Percentiles rank a stretch among this genome's conserved stretches.
Evolutionary conservation across 2,329 filamentous ascomycete genomes (phyloP).

Genomic region (Colletotrichum coccodes): DNA sequence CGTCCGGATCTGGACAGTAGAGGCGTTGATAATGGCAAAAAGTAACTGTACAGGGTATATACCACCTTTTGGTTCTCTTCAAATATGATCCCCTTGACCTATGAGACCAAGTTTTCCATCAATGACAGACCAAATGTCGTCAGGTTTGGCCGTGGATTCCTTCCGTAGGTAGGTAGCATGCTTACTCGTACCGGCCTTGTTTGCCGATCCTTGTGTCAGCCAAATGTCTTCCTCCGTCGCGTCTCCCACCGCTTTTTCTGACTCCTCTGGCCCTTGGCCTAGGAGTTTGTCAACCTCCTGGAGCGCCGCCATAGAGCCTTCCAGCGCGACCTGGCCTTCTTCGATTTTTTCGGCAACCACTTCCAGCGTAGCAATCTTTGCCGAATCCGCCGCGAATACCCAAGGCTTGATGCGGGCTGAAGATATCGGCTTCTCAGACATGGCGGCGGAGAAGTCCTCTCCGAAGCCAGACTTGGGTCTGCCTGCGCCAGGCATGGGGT

Average conservation of each 20-base stretch:
- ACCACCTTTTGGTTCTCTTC: constrained; percentile 1
- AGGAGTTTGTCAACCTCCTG: constrained; percentile 61
- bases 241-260: constrained; percentile 36
- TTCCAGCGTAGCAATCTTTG: constrained; percentile 68
- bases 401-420: constrained; percentile 62
- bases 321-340: constrained; percentile 64
- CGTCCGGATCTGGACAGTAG: constrained; percentile 15
- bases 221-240: constrained; percentile 46
- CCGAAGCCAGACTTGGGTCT: constrained; percentile 53
- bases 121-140: constrained; percentile 61
- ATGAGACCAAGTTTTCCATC: constrained; percentile 66
- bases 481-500: constrained; percentile 53
- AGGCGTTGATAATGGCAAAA: constrained; percentile 19
- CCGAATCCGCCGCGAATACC: constrained; percentile 69
- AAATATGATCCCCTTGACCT: constrained; percentile 44
- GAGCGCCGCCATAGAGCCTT: constrained; percentile 60
- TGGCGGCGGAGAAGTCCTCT: constrained; percentile 50
- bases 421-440: constrained; percentile 50
- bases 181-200: constrained; percentile 40
- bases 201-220: constrained; percentile 44
- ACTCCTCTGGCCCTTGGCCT: constrained; percentile 44
- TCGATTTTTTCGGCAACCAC: constrained; percentile 69
- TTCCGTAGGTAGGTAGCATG: constrained; percentile 33
- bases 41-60: constrained; percentile 16
- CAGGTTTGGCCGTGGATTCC: constrained; percentile 37